phyloP scores from a whole-genome alignment of 148 eudicot species.

The Camellia granthamiana region DNA sequence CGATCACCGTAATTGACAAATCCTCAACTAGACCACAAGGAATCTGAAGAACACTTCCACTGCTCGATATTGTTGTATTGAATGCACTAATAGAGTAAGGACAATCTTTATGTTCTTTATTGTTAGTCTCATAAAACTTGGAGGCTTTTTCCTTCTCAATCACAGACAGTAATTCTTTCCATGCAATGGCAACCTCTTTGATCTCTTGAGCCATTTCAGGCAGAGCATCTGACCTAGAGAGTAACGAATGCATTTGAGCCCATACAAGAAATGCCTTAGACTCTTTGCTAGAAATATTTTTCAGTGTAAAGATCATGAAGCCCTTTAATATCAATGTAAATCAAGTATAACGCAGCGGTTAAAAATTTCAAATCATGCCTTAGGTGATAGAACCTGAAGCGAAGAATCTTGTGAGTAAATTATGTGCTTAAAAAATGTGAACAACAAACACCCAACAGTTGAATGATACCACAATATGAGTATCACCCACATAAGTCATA shows the following conservation, averaged over 20 bases:
- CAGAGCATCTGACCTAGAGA: constrained; percentile 55
- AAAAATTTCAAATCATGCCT: too few relatives aligned
- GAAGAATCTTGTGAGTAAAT: too few relatives aligned
- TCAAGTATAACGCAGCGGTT: too few relatives aligned
- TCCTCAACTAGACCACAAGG: constrained; percentile 91
- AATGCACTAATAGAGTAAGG: constrained; percentile 32
- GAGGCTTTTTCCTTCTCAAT: constrained; percentile 28
- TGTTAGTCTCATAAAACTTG: constrained; percentile 10
- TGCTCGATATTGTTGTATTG: constrained; percentile 22
- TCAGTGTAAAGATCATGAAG: constrained; percentile 33
- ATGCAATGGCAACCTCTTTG: constrained; percentile 42
- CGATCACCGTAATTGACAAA: constrained; percentile 80
- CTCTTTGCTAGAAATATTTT: constrained; percentile 30
- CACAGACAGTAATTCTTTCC: constrained; percentile 29
- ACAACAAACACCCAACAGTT: too few relatives aligned
- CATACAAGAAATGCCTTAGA: constrained; percentile 39
- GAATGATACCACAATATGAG: too few relatives aligned
- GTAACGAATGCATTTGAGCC: constrained; percentile 39
- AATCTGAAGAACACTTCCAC: constrained; percentile 29
- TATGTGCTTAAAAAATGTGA: too few relatives aligned
- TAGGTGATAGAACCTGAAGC: too few relatives aligned
- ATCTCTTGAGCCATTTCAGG: constrained; percentile 52
- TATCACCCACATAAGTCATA: too few relatives aligned
- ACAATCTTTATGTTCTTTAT: constrained; percentile 23
- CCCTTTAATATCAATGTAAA: constrained; percentile 28